These are phyloP conservation scores for Dictyostelium firmibasis DNA, from an alignment of 78 protist species.

Conservation along the genomic window DNA sequence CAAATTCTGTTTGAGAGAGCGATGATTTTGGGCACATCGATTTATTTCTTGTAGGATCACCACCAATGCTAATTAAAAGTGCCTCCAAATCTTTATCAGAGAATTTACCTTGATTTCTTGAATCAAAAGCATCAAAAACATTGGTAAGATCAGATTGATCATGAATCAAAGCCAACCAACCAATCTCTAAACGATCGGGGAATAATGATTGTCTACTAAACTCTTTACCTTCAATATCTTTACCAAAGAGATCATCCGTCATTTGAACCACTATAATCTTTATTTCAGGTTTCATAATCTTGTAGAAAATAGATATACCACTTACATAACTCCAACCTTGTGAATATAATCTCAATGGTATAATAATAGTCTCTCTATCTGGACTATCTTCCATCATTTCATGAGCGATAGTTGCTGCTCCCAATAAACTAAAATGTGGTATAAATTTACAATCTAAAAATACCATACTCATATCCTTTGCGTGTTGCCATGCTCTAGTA, in stretches of 20 bases:
- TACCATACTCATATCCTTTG: constrained; percentile 56
- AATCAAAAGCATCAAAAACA: constrained; percentile 66
- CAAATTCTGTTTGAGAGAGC: constrained; percentile 55
- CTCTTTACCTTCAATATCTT: constrained; percentile 64
- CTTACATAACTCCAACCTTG: constrained; percentile 70
- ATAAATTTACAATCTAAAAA: constrained; percentile 40
- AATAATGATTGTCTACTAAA: constrained; percentile 63
- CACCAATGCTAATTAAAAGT: constrained; percentile 29
- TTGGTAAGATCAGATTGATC: constrained; percentile 68
- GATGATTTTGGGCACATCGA: constrained; percentile 35
- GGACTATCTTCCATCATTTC: constrained; percentile 39
- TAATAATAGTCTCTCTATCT: constrained; percentile 56
- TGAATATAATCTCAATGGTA: constrained; percentile 42
- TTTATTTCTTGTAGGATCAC: constrained; percentile 10
- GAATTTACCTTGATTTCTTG: constrained; percentile 69
- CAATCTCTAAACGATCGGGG: constrained; percentile 63
- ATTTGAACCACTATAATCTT: constrained; percentile 51
- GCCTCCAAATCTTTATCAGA: constrained; percentile 1
- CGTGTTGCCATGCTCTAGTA: constrained; percentile 59
- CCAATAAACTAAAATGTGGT: constrained; percentile 43
- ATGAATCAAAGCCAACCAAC: constrained; percentile 71
- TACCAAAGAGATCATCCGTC: constrained; percentile 70
- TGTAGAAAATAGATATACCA: constrained; percentile 16
- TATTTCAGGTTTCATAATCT: constrained; percentile 12
- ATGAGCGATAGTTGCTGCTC: constrained; percentile 62